Percentiles rank a stretch among this genome's conserved stretches.
phyloP scores from a whole-genome alignment of 2,329 filamentous ascomycete genomes.

The Monosporascus sp. region DNA sequence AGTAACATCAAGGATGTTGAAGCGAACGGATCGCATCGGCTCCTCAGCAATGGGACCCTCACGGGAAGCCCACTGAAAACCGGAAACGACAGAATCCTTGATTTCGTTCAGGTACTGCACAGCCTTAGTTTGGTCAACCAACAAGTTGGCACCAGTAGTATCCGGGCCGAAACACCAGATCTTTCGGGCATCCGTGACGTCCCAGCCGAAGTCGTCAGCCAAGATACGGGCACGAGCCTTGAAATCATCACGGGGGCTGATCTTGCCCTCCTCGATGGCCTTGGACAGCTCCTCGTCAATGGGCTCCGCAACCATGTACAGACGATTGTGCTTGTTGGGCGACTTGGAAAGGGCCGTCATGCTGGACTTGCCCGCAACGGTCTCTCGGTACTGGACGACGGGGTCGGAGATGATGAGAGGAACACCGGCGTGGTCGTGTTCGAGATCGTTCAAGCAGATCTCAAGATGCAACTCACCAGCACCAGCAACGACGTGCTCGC shows the following conservation, averaged over 20 bases:
- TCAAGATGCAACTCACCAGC: slow-evolving; percentile 99
- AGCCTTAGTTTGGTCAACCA: slow-evolving; percentile 99
- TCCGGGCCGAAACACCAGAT: slow-evolving; percentile 99
- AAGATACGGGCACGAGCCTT: slow-evolving; percentile 95
- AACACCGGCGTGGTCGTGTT: slow-evolving; percentile 98
- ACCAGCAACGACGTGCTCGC: slow-evolving; percentile 98
- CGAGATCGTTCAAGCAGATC: slow-evolving; percentile 99
- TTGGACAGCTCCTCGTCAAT: slow-evolving; percentile 85
- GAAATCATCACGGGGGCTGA: slow-evolving; percentile 95
- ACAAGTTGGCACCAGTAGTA: slow-evolving; percentile 94
- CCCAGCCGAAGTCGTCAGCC: slow-evolving; percentile 97
- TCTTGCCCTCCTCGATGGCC: slow-evolving; percentile 88
- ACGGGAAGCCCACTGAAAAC: slow-evolving; percentile 99
- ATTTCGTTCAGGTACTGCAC: slow-evolving; percentile 99
- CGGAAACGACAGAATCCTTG: slow-evolving; percentile 98
- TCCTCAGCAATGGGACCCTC: slow-evolving; percentile 98
- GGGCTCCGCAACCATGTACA: slow-evolving; percentile 91
- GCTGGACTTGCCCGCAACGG: slow-evolving; percentile 75
- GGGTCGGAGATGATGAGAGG: slow-evolving; percentile 97
- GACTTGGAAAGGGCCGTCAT: slow-evolving; percentile 99
- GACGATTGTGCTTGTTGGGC: slow-evolving; percentile 99
- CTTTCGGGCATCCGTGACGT: slow-evolving; percentile 99
- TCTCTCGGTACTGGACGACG: slow-evolving; percentile 98
- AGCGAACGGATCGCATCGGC: slow-evolving; percentile 94
- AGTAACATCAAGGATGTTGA: slow-evolving; percentile 99